Conservation (phyloP, 805 yeast genomes). For the Saccharomycopsis vini region DNA sequence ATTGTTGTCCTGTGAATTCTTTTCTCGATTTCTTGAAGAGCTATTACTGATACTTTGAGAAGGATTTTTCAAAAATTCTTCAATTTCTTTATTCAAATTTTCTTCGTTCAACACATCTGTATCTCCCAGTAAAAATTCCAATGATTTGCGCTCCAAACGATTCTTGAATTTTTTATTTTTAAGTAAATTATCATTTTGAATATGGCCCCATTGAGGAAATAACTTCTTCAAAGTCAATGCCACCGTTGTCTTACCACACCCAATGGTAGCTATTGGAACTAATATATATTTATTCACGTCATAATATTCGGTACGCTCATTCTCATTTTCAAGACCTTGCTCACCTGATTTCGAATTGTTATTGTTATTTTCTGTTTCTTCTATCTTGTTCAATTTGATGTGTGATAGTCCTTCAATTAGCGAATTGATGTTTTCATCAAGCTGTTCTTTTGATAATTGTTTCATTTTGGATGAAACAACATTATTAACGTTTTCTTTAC, state of each 20-base stretch:
- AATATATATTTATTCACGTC: constrained; percentile 42
- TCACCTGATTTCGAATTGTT: no score
- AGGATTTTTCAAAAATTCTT: constrained; percentile 1
- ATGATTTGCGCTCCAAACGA: constrained; percentile 39
- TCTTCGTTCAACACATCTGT: constrained; percentile 4
- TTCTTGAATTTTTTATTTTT: constrained; percentile 35
- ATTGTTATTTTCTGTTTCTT: background rate
- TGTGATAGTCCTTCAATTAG: background rate
- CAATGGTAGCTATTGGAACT: constrained; percentile 82
- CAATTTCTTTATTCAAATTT: constrained; percentile 5
- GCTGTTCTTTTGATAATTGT: background rate
- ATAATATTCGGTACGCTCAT: background rate
- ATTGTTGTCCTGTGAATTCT: background rate
- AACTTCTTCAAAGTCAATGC: constrained; percentile 49
- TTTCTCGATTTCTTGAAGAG: background rate
- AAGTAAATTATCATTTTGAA: constrained; percentile 73
- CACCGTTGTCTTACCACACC: constrained; percentile 91
- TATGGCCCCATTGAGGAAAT: constrained; percentile 57
- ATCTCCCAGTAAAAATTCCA: constrained; percentile 25
- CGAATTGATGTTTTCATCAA: background rate
- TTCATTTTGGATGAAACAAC: no score
- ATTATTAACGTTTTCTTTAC: no score
- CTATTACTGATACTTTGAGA: background rate
- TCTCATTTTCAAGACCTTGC: background rate
- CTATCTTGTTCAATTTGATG: no score